Conservation (phyloP, 2,329 filamentous ascomycete genomes). For the Ceratocystis huliohia region DNA sequence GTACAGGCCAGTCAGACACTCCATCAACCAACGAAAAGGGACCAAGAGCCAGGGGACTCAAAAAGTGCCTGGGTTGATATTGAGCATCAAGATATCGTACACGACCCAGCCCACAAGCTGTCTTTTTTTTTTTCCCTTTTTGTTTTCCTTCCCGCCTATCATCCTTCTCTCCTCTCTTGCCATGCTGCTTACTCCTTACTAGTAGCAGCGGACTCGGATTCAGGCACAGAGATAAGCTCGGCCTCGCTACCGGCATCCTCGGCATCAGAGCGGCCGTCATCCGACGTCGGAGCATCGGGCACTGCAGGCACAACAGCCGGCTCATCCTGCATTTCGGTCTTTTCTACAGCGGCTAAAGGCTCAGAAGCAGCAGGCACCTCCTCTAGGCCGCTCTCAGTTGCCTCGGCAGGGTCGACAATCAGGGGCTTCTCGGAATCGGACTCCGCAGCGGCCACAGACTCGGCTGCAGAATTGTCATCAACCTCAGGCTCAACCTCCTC, state of each 20-base stretch:
- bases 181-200: not conserved
- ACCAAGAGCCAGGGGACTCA: not conserved
- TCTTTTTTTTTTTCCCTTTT: not conserved
- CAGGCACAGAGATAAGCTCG: conserved; percentile 11
- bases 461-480: not conserved
- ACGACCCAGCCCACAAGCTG: not conserved
- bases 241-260: conserved; percentile 13
- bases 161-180: not conserved
- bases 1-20: not conserved
- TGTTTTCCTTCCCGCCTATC: not conserved
- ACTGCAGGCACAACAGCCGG: not conserved
- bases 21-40: not conserved
- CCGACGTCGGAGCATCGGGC: conserved; percentile 3
- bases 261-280: conserved; percentile 10
- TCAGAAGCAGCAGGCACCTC: conserved; percentile 10
- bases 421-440: conserved; percentile 3
- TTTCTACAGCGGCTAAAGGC: not conserved
- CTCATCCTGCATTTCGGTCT: conserved; percentile 2
- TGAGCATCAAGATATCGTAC: conserved; percentile 15
- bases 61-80: conserved; percentile 8
- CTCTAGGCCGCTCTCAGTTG: conserved; percentile 3
- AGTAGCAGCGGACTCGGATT: not conserved
- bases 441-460: not conserved
- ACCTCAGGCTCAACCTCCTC: conserved; percentile 19
- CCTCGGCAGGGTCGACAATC: not conserved